Evolutionary conservation across 139 green algal species (phyloP), one percentile per base, ranked within the genome.

Genomic region (Haematococcus sp.): DNA sequence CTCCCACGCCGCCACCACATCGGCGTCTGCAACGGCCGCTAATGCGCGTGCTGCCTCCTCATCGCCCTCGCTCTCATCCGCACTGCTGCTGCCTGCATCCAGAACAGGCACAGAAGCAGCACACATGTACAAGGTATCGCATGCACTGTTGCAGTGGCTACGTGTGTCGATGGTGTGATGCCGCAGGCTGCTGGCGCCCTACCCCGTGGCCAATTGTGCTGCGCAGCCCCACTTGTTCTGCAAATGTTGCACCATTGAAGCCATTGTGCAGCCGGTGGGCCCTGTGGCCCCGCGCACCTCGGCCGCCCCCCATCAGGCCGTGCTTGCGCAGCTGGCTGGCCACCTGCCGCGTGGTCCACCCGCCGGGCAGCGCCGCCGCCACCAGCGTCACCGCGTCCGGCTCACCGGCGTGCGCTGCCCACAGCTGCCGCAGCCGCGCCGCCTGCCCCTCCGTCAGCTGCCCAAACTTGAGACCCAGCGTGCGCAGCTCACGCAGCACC

Each of bases 381-480:
- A 79, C 64, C 71, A 76, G 63, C 20, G 77, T 49, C 30, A n/a
- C 46, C 1, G 30, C 40, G 44, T 85, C 82, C 22, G 30, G 33
- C 46, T 85, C 69, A 23, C 1, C 55, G 5, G 51, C n/a, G 70
- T 86, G 63, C 7, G 61, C 34, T 9, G n/a, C 33, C 27, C 56
- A 80, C 60, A 88, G 65, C 3, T 34, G 40, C 0, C 23, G 19
- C 65, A 84, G 76, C 58, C 61, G 34, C 43, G 68, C 70, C 67
- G 85, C 78, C 78, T 89, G 84, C 20, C 63, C 77, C 23, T 71
- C 59, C 1, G 66, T 86, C 33, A 86, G 80, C 35, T 69, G 34
- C 0, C 74, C 72, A 44, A 83, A 89, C 34, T 68, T 64, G 7
- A 87, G 76, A 0, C 78, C 84, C 49, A 84, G 49, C 4, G 63